Evolutionary conservation across 306 rosid genomes (phyloP), one percentile per base, ranked within the genome.

Genomic region (Ziziphus jujuba): DNA sequence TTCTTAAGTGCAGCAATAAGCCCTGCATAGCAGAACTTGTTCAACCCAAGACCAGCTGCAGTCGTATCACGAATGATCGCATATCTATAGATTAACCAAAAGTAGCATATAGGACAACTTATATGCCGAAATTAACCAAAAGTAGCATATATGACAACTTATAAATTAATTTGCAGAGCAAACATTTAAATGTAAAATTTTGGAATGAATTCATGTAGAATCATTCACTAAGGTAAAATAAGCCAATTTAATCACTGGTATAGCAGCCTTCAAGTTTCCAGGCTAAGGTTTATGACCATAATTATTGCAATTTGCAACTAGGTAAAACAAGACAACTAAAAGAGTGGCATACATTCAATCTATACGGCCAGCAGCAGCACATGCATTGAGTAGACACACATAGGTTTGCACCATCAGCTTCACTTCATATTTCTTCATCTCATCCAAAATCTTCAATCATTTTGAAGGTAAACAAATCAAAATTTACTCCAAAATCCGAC

Each of bases 21-120:
- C 58, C 95, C 99, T 16, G 95, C 85, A 58, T 93, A 93, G 78
- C 96, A 93, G 77, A 74, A 93, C 81, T 85, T 87, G 83, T 90
- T 88, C 77, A 90, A 78, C 69, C 96, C 99, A 67, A 93, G 90
- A 73, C 99, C 99, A 69, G 97, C 97, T 67, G 99, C 87, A 65
- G 91, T 88, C 97, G 88, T 93, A 81, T 93, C 99, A 56, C 95
- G 96, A 47, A 90, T 91, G 82, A 90, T 87, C 35, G 97, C 87
- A 80, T 83, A 80, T 86, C 97, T 93, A 79, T n/a, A 83, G 61
- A 74, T 55, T n/a, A 63, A n/a, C n/a, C n/a, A n/a, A n/a, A n/a
- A n/a, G n/a, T n/a, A n/a, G n/a, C n/a, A n/a, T n/a, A n/a, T n/a
- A n/a, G n/a, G n/a, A n/a, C n/a, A n/a, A n/a, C n/a, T n/a, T 28